Conservation (phyloP, 2,329 filamentous ascomycete genomes). For the Fusarium zealandicum region DNA sequence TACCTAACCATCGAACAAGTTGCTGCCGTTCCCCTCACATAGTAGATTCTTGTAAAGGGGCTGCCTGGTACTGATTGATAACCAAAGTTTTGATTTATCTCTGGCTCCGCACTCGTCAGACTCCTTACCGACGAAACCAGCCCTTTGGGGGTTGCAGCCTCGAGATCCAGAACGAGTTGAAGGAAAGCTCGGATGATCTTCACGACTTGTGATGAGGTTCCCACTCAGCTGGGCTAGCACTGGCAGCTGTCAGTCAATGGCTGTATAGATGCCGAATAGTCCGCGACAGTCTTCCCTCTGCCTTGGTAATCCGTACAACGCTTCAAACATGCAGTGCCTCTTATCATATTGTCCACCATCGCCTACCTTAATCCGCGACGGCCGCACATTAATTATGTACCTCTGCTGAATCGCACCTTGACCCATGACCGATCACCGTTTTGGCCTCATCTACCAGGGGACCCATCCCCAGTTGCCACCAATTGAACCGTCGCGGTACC, state of each 20-base stretch:
- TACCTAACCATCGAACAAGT: neutral
- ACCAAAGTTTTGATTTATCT: neutral
- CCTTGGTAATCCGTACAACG: no score
- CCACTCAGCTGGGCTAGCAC: no score
- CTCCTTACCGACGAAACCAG: neutral
- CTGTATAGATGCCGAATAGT: neutral
- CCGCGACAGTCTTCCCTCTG: neutral
- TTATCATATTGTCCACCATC: no score
- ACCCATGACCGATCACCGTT: neutral
- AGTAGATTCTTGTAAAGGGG: neutral
- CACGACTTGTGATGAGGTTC: neutral
- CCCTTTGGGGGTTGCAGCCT: neutral
- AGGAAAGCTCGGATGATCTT: neutral
- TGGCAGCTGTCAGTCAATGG: no score
- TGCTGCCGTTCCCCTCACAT: neutral
- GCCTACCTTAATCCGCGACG: neutral
- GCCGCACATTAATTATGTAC: neutral
- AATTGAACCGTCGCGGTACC: neutral
- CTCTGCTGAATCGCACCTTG: neutral
- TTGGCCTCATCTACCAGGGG: neutral
- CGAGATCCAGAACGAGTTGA: slow-evolving; percentile 1
- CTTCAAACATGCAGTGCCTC: no score
- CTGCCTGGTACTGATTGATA: slow-evolving; percentile 1
- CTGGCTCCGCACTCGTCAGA: slow-evolving; percentile 1
- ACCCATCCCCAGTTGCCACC: neutral